Base-by-base conservation (phyloP, 371 early-diverging fungal genomes). In the Actinomucor elegans region DNA sequence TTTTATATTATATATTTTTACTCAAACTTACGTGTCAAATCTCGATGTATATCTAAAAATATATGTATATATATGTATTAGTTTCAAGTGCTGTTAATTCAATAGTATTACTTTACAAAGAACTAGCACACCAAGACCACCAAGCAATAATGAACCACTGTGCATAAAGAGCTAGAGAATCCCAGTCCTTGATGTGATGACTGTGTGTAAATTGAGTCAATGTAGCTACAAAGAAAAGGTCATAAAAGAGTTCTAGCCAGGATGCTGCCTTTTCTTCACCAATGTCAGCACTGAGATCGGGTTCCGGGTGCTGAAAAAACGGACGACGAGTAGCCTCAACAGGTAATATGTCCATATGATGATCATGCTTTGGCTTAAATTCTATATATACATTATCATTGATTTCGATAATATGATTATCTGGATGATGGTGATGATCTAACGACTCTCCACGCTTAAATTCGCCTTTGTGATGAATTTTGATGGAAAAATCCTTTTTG, bases 61-160 rank as follows among this genome's bases (percentile, higher is more conserved):
- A n/a, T n/a, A n/a, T n/a, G n/a, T n/a, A 31, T 31, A 31, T 31
- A 5, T 31, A 31, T 40, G 17, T 11, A 23, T 23, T 40, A 12
- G 24, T 37, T 20, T 34, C 2, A 34, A 34, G n/a, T 35, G 36
- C 31, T 35, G 36, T 15, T 17, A 35, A n/a, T 17, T 17, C 17
- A 35, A 17, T 5, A n/a, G 36, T 18, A 38, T 24, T 26, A 4
- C 1, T 63, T 67, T 70, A 72, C 75, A 79, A 57, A 26, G 73
- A 75, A 48, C 73, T 71, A 4, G 75, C 67, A 35, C 68, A 70
- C 80, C 80, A 80, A 20, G 78, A 69, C 80, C 83, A 83, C 83
- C 80, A 83, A 47, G 79, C 75, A 33, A 83, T 77, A 17, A 80
- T 52, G 47, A 83, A 83, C 83, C 83, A 80, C 21, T 71, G 67